These are phyloP conservation scores for Pleurotus salmoneostramineus DNA, from an alignment of 768 basidiomycete species.

Conservation along the genomic window DNA sequence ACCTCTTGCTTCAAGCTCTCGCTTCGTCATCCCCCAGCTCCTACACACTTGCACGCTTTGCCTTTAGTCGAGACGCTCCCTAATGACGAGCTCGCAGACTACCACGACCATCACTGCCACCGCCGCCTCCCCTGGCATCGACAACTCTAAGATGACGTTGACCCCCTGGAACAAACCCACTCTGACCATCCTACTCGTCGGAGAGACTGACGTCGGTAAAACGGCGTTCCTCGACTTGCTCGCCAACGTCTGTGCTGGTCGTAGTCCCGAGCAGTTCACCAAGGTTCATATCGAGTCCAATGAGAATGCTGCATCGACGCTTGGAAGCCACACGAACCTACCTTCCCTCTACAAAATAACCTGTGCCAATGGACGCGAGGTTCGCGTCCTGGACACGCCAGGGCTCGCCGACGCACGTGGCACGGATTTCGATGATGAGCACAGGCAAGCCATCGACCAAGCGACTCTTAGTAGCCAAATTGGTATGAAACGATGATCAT, in stretches of 20 bases:
- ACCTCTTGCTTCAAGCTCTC: no score
- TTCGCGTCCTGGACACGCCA: constrained; percentile 15
- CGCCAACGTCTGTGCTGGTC: neutral
- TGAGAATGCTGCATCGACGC: neutral
- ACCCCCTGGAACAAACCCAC: constrained; percentile 3
- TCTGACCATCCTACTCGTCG: constrained; percentile 7
- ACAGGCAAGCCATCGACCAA: constrained; percentile 18
- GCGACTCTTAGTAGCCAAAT: constrained; percentile 16
- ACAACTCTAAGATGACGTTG: no score
- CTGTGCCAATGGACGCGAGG: neutral
- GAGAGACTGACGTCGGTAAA: constrained; percentile 11
- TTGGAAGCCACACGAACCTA: neutral
- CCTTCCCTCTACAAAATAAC: neutral
- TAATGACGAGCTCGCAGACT: no score
- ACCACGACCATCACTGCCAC: neutral
- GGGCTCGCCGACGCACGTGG: constrained; percentile 20
- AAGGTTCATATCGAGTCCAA: neutral
- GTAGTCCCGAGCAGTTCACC: constrained; percentile 3
- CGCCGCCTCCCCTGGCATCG: neutral
- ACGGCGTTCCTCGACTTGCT: neutral
- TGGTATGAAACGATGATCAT: neutral
- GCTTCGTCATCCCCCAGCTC: no score
- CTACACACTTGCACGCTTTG: no score
- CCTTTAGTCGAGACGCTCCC: no score
- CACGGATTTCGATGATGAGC: constrained; percentile 16